phyloP scores from a whole-genome alignment of 495 filamentous ascomycete species.

The Lentithecium fluviatile region DNA sequence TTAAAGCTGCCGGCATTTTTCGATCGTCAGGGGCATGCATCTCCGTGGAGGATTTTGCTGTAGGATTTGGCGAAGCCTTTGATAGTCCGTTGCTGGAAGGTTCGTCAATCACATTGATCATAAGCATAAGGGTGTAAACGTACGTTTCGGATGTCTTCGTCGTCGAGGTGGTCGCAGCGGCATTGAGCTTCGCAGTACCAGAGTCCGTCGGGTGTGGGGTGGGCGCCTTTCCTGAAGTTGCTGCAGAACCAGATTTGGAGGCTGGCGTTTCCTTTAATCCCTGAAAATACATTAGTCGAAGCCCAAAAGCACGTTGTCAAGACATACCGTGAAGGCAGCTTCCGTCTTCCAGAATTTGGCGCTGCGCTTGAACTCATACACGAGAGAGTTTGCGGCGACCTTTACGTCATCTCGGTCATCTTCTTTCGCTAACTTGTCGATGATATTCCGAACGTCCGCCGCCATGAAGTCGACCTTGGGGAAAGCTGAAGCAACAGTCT shows the following conservation, averaged over 20 bases:
- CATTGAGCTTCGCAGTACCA: conserved; percentile 30
- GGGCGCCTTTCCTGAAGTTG: conserved; percentile 21
- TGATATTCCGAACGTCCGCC: conserved; percentile 61
- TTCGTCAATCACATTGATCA: neutral
- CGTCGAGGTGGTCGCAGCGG: conserved; percentile 37
- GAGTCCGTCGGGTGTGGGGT: conserved; percentile 30
- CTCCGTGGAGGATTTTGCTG: conserved; percentile 30
- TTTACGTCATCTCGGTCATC: conserved; percentile 85
- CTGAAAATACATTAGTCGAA: neutral
- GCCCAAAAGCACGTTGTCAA: neutral
- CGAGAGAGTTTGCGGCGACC: conserved; percentile 79
- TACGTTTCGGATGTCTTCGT: conserved; percentile 25
- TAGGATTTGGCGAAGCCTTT: conserved; percentile 15
- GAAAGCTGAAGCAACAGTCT: conserved; percentile 73
- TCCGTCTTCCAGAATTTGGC: conserved; percentile 82
- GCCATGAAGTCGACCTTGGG: conserved; percentile 89
- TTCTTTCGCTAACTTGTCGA: conserved; percentile 64
- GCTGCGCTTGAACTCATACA: conserved; percentile 75
- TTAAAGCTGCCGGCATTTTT: neutral
- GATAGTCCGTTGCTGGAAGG: conserved; percentile 21
- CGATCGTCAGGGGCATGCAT: conserved; percentile 44
- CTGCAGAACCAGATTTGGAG: neutral
- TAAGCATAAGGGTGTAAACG: conserved; percentile 14
- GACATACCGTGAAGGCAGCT: conserved; percentile 62
- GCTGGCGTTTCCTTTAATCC: conserved; percentile 30